Base-by-base conservation (phyloP, 139 green algal species). In the Picochlorum sp. region DNA sequence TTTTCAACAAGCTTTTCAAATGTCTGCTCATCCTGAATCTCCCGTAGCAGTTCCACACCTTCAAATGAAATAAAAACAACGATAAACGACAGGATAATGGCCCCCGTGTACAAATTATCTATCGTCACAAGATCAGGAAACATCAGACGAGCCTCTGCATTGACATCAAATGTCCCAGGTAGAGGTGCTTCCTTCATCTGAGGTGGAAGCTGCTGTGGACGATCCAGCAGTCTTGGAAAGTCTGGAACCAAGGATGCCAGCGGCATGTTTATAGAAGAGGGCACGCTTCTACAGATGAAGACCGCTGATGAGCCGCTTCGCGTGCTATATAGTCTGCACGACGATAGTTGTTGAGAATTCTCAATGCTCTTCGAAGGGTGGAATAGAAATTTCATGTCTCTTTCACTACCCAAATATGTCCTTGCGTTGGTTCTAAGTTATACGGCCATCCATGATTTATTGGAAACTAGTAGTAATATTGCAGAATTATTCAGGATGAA, bases 31-130 rank as follows among this genome's bases (percentile, higher is more conserved):
- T 38, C 13, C n/a, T 49, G 15, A 31, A 56, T 56, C 18, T 59
- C 34, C 10, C 10, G 14, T 26, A 66, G 15, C 6, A 66, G 23
- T 14, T 44, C 37, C n/a, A 23, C 20, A 9, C 26, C 23, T 57
- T 66, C 60, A 24, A 66, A 31, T 20, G 10, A 26, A 23, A 66
- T 10, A 66, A 66, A 66, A 21, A 41, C 60, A 20, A 45, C 37
- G 2, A 31, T 45, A 57, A 44, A 66, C 11, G 60, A 59, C 20
- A 66, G 16, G n/a, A 55, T 21, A 13, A 54, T 54, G n/a, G 47
- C 47, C n/a, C 18, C 47, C 0, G 11, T 54, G n/a, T 54, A 54
- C 18, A 54, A 20, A 54, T 54, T 54, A 21, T 54, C 47, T 7
- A 54, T 54, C 16, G 16, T 54, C 4, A 54, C 8, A 7, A 54